Evolutionary conservation across 139 green algal species (phyloP).

Genomic region (Chlorella sp.): DNA sequence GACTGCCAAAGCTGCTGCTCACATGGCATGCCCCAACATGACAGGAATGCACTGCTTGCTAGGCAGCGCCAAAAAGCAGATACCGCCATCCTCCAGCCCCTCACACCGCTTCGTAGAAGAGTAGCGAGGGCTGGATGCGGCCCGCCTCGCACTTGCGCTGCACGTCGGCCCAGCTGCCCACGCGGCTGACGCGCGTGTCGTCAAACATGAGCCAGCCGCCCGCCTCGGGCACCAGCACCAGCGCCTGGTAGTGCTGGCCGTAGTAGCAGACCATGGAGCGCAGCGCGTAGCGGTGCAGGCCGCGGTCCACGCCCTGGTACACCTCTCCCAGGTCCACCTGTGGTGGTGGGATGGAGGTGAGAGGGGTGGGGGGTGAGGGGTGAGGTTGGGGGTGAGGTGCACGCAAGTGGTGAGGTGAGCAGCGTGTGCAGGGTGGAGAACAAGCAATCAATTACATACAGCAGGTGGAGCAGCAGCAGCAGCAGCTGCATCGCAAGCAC

Average conservation of each 20-base stretch:
- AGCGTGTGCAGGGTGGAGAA: no score
- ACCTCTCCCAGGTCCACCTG: constrained; percentile 32
- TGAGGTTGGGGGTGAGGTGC: background rate
- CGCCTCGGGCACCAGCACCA: constrained; percentile 64
- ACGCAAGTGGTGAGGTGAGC: no score
- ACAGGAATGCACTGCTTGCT: no score
- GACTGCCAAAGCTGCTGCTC: no score
- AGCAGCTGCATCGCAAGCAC: no score
- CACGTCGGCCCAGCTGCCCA: constrained; percentile 73
- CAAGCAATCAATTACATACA: background rate
- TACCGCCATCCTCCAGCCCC: no score
- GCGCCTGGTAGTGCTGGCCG: constrained; percentile 89
- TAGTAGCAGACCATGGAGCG: constrained; percentile 91
- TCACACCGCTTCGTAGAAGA: constrained; percentile 28
- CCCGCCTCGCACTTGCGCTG: constrained; percentile 68
- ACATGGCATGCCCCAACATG: no score
- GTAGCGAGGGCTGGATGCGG: constrained; percentile 69
- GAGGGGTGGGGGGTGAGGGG: background rate
- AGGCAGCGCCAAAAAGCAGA: no score
- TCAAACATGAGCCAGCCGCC: constrained; percentile 78
- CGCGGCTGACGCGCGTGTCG: constrained; percentile 38
- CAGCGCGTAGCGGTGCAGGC: constrained; percentile 62
- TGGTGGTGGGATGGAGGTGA: background rate
- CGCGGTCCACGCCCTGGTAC: constrained; percentile 5
- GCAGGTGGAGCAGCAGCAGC: background rate